These are phyloP conservation scores for Colletotrichum scovillei DNA, from an alignment of 2,329 filamentous ascomycete genomes.

Conservation along the genomic window DNA sequence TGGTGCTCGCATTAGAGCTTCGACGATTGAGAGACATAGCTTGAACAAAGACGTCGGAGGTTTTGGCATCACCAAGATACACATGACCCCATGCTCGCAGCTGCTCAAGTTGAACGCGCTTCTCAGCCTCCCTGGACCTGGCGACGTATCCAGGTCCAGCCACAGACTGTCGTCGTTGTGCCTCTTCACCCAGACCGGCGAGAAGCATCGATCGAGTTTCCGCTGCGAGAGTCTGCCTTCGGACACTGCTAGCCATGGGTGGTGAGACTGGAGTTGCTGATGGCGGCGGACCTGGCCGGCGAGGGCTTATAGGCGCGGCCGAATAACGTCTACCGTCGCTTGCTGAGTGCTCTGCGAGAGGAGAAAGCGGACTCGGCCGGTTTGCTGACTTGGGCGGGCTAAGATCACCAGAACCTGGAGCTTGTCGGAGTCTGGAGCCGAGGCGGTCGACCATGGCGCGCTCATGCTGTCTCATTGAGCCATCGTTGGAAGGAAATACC, in stretches of 20 bases:
- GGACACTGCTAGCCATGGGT: conserved; percentile 19
- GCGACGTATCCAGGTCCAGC: conserved; percentile 27
- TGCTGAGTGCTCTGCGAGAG: conserved; percentile 22
- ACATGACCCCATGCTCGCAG: conserved; percentile 54
- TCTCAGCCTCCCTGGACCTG: conserved; percentile 21
- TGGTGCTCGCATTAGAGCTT: conserved; percentile 41
- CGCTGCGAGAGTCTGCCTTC: conserved; percentile 43
- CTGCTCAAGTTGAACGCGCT: conserved; percentile 41
- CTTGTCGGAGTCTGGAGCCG: conserved; percentile 41
- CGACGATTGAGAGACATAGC: conserved; percentile 52
- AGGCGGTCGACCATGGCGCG: conserved; percentile 48
- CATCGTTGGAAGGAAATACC: conserved; percentile 48
- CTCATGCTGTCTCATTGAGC: conserved; percentile 49
- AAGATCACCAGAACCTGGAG: conserved; percentile 31
- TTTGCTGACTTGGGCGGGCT: conserved; percentile 24
- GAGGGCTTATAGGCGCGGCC: conserved; percentile 23
- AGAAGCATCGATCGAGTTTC: conserved; percentile 47
- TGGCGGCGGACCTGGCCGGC: conserved; percentile 25
- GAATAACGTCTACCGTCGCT: conserved; percentile 12
- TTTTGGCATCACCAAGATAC: conserved; percentile 53
- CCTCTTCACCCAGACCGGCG: conserved; percentile 38
- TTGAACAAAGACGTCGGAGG: conserved; percentile 58
- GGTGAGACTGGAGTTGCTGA: conserved; percentile 36
- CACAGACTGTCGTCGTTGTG: conserved; percentile 42
- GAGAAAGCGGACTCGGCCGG: conserved; percentile 31